Evolutionary conservation across 192 early-diverging fungal species (phyloP), one percentile per base, ranked within the genome.

Genomic region (Linnemannia schmuckeri): DNA sequence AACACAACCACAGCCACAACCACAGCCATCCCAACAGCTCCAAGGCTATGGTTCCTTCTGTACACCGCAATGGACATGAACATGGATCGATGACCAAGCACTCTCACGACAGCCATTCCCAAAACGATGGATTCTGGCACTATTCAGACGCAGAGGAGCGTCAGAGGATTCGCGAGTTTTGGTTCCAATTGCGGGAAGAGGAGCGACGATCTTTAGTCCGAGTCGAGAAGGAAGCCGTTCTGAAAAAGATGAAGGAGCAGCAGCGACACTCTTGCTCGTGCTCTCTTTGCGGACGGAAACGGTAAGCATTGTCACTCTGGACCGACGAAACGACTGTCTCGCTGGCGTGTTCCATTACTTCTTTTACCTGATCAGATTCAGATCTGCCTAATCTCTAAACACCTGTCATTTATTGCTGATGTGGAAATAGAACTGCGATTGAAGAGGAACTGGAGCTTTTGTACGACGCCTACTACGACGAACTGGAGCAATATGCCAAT

Each of bases 221-320:
- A 77, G 92, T 96, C 12, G 96, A 97, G 83, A 96, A 96, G 81
- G 96, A 97, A 80, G 94, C 95, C 22, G 96, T 97, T 22, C 83
- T 97, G 66, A 94, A 92, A 84, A 97, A 96, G 89, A 96, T 97
- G 94, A 96, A 96, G 90, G 96, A 97, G 77, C 96, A 97, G 83
- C 95, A 96, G 83, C 94, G 94, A 81, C 95, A 96, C 79, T 92
- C 94, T 9, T 97, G 96, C 77, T 93, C 93, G n/a, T 97, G 96
- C 82, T 93, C 94, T 22, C 94, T 96, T 6, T 97, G 96, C 85
- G 95, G 95, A 13, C 89, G 93, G 71, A 97, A 96, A 76, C 91
- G 95, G 95, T 96, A 90, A 72, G 87, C 46, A 27, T 24, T 63
- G 57, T 20, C 49, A 52, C 49, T 52, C 49, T 52, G 17, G 49